A percentile compares a stretch with the other conserved stretches of the same genome.
phyloP scores from a whole-genome alignment of 2,329 filamentous ascomycete species.

The Xylariaceae sp. region DNA sequence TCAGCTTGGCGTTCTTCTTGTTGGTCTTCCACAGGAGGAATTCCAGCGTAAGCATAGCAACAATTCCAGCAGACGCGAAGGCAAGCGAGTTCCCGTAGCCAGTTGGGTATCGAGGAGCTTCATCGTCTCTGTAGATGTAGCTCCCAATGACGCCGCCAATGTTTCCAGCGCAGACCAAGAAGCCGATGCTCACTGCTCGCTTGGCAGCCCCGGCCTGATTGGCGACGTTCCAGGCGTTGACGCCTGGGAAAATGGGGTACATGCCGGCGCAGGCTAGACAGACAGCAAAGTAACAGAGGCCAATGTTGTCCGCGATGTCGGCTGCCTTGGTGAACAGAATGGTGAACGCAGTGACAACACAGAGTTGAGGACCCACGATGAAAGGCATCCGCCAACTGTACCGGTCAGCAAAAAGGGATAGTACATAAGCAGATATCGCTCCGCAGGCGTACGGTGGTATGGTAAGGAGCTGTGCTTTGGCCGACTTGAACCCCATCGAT shows the following conservation, averaged over 20 bases:
- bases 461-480: constrained; percentile 21
- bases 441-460: constrained; percentile 33
- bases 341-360: constrained; percentile 32
- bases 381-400: constrained; percentile 36
- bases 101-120: constrained; percentile 29
- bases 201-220: constrained; percentile 35
- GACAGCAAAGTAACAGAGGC: constrained; percentile 38
- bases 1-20: constrained; percentile 17
- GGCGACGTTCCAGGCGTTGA: constrained; percentile 37
- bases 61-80: constrained; percentile 17
- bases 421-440: constrained; percentile 27
- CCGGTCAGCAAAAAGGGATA: constrained; percentile 32
- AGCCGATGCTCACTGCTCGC: constrained; percentile 37
- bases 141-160: constrained; percentile 32
- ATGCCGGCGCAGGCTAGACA: constrained; percentile 36
- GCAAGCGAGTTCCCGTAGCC: constrained; percentile 29
- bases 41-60: constrained; percentile 8
- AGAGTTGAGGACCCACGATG: constrained; percentile 30
- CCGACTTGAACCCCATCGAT: constrained; percentile 29
- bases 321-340: constrained; percentile 29
- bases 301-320: constrained; percentile 35
- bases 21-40: constrained; percentile 14
- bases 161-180: constrained; percentile 36
- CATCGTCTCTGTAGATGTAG: constrained; percentile 28
- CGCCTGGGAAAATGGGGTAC: constrained; percentile 38